A percentile compares a stretch with the other conserved stretches of the same genome.
phyloP scores from a whole-genome alignment of 768 basidiomycete species.

The Psilocybe subaeruginosa region DNA sequence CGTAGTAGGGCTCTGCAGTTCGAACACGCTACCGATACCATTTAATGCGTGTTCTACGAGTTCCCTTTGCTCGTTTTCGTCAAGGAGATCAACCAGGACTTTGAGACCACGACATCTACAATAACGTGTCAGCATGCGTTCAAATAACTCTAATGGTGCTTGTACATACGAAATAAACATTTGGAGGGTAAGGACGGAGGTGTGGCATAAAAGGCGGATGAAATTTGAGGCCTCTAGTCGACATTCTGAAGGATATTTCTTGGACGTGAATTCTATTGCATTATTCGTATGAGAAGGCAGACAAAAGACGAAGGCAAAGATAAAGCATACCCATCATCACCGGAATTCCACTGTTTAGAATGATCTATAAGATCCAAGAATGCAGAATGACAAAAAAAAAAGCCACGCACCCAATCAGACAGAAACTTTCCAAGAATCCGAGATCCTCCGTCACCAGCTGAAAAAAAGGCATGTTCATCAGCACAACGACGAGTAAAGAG shows the following conservation, averaged over 20 bases:
- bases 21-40: conserved; percentile 94
- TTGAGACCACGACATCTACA: conserved; percentile 90
- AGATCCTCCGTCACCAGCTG: conserved; percentile 75
- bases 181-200: conserved; percentile 76
- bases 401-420: conserved; percentile 73
- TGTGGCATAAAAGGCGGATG: conserved; percentile 88
- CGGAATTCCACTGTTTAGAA: conserved; percentile 75
- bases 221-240: conserved; percentile 95
- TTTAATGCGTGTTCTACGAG: conserved; percentile 93
- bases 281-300: not conserved
- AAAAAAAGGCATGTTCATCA: conserved; percentile 31
- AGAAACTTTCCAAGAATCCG: conserved; percentile 92
- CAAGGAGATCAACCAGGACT: conserved; percentile 92
- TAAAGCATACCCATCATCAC: conserved; percentile 81
- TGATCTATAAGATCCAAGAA: not conserved
- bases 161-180: conserved; percentile 12
- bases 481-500: not conserved
- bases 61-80: conserved; percentile 93
- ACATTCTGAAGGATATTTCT: conserved; percentile 91
- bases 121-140: not conserved
- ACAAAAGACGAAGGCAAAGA: not conserved
- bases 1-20: conserved; percentile 93
- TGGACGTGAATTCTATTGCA: conserved; percentile 82
- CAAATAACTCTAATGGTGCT: not conserved
- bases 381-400: not conserved